Evolutionary conservation across 306 rosid species (phyloP), one percentile per base, ranked within the genome.

Genomic region (Citrullus colocynthis): DNA sequence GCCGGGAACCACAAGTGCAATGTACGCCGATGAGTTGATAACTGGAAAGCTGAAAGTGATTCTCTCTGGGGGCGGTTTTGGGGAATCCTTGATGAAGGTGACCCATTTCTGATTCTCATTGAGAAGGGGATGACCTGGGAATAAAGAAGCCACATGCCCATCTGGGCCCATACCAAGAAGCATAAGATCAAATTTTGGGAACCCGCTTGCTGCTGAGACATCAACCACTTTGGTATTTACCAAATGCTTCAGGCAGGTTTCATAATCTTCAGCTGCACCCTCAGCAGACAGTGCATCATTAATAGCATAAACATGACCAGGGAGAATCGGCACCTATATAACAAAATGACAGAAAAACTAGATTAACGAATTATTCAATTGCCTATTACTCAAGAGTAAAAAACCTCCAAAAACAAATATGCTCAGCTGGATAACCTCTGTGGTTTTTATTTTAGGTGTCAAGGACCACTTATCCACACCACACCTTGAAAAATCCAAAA

Each of bases 91-190:
- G 21, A 95, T 85, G 86, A 73, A 88, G 80, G 93, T 74, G 49
- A 95, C 97, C 99, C 99, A 95, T 80, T 81, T 92, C 77, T 89
- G 75, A 72, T 87, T 86, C 85, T 95, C 99, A 14, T 83, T 71
- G 77, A 85, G 74, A 66, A 92, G 99, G 77, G 90, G 89, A 85
- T 95, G 97, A 24, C 97, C 96, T 1, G 99, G 99, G 87, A 95
- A 95, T 56, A 95, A 83, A 75, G 99, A 95, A 81, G 99, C 99
- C 54, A 92, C 87, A 24, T 95, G 99, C 41, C 99, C 97, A 78
- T 95, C 99, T 58, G 99, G 99, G 51, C 99, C 99, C 99, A 95
- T 95, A 18, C 99, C 99, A 32, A 95, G 84, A 75, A 95, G 96
- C 89, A 86, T 86, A 82, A 95, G 91, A 81, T 95, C 99, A 54